Conservation (phyloP, 1,284 basidiomycete genomes). For the Leccinum solheimii region DNA sequence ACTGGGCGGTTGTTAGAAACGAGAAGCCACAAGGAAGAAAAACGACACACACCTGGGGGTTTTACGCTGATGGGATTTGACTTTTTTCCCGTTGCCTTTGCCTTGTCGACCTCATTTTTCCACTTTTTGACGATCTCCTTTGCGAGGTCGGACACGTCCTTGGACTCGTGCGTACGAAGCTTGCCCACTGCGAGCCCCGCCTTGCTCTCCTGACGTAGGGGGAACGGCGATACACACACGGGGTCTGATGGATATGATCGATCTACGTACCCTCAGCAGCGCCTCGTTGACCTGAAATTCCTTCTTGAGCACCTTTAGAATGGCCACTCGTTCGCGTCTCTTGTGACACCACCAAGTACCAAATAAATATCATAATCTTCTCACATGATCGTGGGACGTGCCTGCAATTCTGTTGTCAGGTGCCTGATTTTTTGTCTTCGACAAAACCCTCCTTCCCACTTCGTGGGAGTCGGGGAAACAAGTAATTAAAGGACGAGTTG, state of each 20-base stretch:
- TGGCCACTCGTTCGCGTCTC: slow-evolving; percentile 44
- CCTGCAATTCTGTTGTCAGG: too few species aligned
- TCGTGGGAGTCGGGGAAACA: too few species aligned
- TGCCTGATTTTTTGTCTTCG: too few species aligned
- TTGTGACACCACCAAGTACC: too few species aligned
- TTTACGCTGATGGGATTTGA: slow-evolving; percentile 19
- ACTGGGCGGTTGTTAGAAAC: slow-evolving; percentile 6
- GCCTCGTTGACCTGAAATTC: slow-evolving; percentile 84
- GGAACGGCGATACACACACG: background rate
- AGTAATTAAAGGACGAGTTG: too few species aligned
- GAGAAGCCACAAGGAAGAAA: background rate
- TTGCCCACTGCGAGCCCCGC: slow-evolving; percentile 93
- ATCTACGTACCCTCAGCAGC: slow-evolving; percentile 72
- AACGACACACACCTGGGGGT: slow-evolving; percentile 34
- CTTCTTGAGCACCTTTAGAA: slow-evolving; percentile 76
- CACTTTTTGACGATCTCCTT: slow-evolving; percentile 94
- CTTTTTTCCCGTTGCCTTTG: slow-evolving; percentile 51
- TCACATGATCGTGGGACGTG: too few species aligned
- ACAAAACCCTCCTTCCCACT: too few species aligned
- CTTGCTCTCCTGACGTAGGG: slow-evolving; percentile 71
- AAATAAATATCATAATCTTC: too few species aligned
- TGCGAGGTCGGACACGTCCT: slow-evolving; percentile 78
- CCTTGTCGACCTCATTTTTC: slow-evolving; percentile 84
- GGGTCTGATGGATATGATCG: background rate
- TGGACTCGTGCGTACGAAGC: slow-evolving; percentile 72